Conservation (phyloP, 202 grass and related monocot species). For the Digitaria exilis region DNA sequence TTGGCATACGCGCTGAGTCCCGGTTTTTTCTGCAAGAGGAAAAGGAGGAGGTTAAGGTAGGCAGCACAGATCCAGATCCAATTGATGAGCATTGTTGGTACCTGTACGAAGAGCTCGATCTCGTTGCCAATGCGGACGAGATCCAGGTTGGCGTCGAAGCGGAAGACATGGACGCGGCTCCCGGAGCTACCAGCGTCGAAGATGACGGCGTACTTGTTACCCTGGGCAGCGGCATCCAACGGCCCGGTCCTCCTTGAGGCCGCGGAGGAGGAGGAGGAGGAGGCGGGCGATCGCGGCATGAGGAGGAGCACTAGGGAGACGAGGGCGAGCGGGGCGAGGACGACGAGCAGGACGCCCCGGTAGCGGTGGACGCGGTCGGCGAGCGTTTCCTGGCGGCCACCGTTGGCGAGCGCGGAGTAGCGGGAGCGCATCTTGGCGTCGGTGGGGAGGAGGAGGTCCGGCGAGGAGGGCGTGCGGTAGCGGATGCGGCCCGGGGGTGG, state of each 20-base stretch:
- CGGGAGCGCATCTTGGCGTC: too few species aligned
- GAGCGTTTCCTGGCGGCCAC: constrained; percentile 49
- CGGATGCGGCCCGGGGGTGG: too few species aligned
- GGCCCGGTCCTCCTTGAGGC: constrained; percentile 40
- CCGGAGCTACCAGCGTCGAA: constrained; percentile 97
- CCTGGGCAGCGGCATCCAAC: neutral
- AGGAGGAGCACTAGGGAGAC: constrained; percentile 79
- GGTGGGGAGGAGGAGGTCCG: too few species aligned
- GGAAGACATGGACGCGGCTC: constrained; percentile 91
- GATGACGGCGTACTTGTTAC: constrained; percentile 78
- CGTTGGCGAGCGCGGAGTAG: neutral
- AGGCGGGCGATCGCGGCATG: constrained; percentile 55
- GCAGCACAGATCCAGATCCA: constrained; percentile 56
- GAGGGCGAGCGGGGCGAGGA: constrained; percentile 71
- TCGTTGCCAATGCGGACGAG: constrained; percentile 76
- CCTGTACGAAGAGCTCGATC: constrained; percentile 97
- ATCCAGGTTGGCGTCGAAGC: constrained; percentile 87
- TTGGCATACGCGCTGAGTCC: constrained; percentile 64
- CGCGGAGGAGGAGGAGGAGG: neutral
- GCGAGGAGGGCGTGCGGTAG: too few species aligned
- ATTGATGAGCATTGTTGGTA: constrained; percentile 24
- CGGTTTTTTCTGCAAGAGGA: constrained; percentile 58
- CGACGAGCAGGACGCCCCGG: constrained; percentile 69
- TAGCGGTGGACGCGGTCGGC: constrained; percentile 73
- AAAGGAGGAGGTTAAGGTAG: neutral